These are phyloP conservation scores for Candolleomyces efflorescens DNA, from an alignment of 768 basidiomycete species.

Conservation along the genomic window DNA sequence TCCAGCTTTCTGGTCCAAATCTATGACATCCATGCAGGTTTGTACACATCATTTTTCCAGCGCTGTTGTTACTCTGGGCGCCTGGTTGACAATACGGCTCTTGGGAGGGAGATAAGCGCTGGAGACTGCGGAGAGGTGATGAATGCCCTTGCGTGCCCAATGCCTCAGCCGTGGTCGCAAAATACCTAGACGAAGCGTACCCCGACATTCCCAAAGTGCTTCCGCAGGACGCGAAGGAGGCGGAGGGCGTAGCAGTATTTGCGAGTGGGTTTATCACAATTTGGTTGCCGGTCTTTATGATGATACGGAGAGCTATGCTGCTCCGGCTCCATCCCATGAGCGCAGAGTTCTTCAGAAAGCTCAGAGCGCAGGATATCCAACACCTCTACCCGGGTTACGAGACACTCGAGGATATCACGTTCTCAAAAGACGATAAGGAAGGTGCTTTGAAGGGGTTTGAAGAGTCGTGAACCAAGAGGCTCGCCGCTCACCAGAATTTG, in stretches of 20 bases:
- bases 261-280: neutral
- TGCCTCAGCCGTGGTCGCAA: constrained; percentile 41
- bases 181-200: constrained; percentile 46
- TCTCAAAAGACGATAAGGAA: constrained; percentile 13
- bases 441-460: constrained; percentile 19
- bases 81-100: no score
- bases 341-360: constrained; percentile 13
- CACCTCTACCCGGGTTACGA: constrained; percentile 3
- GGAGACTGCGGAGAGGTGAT: constrained; percentile 13
- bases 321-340: constrained; percentile 10
- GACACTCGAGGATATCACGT: constrained; percentile 20
- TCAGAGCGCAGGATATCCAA: constrained; percentile 11
- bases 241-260: constrained; percentile 12
- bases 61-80: no score
- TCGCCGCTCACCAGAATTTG: no score
- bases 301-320: constrained; percentile 10
- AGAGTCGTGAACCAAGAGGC: constrained; percentile 6
- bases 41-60: no score
- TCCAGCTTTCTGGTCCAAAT: no score
- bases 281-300: neutral
- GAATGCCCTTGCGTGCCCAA: constrained; percentile 23
- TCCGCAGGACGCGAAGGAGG: constrained; percentile 16
- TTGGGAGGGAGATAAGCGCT: no score
- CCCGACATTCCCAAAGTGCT: constrained; percentile 33
- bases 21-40: no score